Evolutionary conservation across 1,139 yeast genomes (phyloP), one percentile per base, ranked within the genome.

Genomic region (Pneumocystis sp.): DNA sequence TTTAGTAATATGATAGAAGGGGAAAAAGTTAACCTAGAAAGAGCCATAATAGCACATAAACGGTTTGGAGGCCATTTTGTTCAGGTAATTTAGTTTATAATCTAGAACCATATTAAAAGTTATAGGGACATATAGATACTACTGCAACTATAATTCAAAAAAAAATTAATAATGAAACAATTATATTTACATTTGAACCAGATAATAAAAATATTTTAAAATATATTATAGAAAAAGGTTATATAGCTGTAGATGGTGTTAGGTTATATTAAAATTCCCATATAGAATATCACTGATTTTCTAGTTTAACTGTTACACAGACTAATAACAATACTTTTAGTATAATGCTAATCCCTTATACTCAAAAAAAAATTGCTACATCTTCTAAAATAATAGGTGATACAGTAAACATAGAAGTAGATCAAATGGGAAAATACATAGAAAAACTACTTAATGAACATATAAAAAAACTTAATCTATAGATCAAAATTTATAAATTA

Each of bases 41-140:
- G 98, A 68, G 98, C 98, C 0, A 90, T 93, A 42, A 78, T 83
- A 67, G 88, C 81, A 3, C 90, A 88, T 65, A 90, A 86, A 15
- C 80, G 98, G 69, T 83, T 91, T 72, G 98, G 99, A 37, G 98
- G 99, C 0, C 99, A 93, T 76, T 84, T 91, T 68, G 98, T 93
- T 1, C 98, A 93, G 72, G 67, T 65, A 35, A 31, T 19, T 35
- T 8, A 34, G 21, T 25, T 60, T 40, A 29, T 29, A 59, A n/a
- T 31, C 21, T 35, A 29, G 10, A 19, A 35, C 29, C 21, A 3
- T 29, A 31, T 65, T 34, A 64, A 21, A 37, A 63, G 39, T 19
- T 63, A 19, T 57, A 65, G 71, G 99, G 98, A 17, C 99, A 93
- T 77, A 91, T 95, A 44, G 98, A 93, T 73, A 89, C 97, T 0